Percentiles rank a stretch among this genome's conserved stretches.
phyloP scores from a whole-genome alignment of 2,329 filamentous ascomycete genomes.

The Monosporascus sp. region DNA sequence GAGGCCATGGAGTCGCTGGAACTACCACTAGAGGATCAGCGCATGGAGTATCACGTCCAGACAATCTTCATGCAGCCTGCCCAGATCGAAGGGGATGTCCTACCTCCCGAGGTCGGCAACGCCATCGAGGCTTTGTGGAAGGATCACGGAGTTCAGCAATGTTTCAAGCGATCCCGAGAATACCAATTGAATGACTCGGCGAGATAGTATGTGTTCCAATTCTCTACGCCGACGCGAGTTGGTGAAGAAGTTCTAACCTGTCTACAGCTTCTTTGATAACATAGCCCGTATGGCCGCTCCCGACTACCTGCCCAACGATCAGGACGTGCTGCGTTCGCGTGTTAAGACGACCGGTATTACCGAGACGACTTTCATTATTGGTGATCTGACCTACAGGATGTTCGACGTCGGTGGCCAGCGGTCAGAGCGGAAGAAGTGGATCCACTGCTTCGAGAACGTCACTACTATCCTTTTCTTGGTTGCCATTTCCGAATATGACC shows the following conservation, averaged over 20 bases:
- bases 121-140: conserved; percentile 92
- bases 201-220: conserved; percentile 69
- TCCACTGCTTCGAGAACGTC: conserved; percentile 97
- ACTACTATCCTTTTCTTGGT: conserved; percentile 95
- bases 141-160: conserved; percentile 86
- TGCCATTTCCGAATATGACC: conserved; percentile 95
- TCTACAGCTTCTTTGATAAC: conserved; percentile 83
- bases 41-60: conserved; percentile 95
- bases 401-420: conserved; percentile 95
- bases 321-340: conserved; percentile 91
- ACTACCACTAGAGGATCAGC: conserved; percentile 82
- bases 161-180: conserved; percentile 91
- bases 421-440: conserved; percentile 98
- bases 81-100: conserved; percentile 90
- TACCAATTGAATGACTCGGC: conserved; percentile 96
- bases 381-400: conserved; percentile 92
- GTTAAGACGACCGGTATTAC: conserved; percentile 98
- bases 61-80: conserved; percentile 98
- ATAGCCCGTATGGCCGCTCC: conserved; percentile 85
- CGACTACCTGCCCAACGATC: conserved; percentile 91
- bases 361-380: conserved; percentile 93
- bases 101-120: conserved; percentile 89
- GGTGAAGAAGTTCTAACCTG: conserved; percentile 25
- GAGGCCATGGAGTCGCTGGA: conserved; percentile 65
- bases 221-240: neutral